These are phyloP conservation scores for Epichloe sylvatica DNA, from an alignment of 2,329 filamentous ascomycete genomes.

Conservation along the genomic window DNA sequence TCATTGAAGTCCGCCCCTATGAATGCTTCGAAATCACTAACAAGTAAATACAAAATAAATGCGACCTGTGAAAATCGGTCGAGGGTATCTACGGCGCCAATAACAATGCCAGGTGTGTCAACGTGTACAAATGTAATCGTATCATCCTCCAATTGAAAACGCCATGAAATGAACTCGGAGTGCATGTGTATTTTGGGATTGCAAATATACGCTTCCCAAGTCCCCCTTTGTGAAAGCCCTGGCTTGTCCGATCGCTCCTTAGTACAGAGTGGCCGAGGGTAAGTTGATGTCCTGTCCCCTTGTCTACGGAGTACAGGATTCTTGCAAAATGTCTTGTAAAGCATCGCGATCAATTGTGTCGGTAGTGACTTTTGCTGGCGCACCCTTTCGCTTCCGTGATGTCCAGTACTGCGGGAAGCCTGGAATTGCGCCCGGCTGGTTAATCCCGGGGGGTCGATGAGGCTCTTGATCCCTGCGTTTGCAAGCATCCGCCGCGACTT, in stretches of 20 bases:
- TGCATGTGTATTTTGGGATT: not conserved
- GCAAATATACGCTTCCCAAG: too few relatives aligned
- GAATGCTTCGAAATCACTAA: not conserved
- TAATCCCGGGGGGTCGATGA: constrained; percentile 55
- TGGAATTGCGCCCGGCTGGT: constrained; percentile 60
- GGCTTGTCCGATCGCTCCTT: too few relatives aligned
- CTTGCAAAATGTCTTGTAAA: constrained; percentile 41
- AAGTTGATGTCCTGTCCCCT: too few relatives aligned
- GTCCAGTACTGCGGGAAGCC: constrained; percentile 50
- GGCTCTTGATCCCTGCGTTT: constrained; percentile 20
- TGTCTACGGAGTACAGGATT: constrained; percentile 6
- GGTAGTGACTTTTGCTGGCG: constrained; percentile 43
- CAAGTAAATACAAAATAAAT: not conserved
- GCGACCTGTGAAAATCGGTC: constrained; percentile 1
- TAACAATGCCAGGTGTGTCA: constrained; percentile 1
- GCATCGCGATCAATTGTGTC: constrained; percentile 45
- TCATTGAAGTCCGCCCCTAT: not conserved
- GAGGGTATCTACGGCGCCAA: constrained; percentile 4
- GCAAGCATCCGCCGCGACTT: not conserved
- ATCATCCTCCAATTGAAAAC: not conserved
- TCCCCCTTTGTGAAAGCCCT: too few relatives aligned
- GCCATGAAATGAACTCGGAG: not conserved
- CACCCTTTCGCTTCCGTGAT: constrained; percentile 34
- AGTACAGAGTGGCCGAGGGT: too few relatives aligned
- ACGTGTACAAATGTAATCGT: not conserved